Evolutionary conservation across 2,329 filamentous ascomycete species (phyloP), one percentile per base, ranked within the genome.

Genomic region (Colletotrichum eleusines): DNA sequence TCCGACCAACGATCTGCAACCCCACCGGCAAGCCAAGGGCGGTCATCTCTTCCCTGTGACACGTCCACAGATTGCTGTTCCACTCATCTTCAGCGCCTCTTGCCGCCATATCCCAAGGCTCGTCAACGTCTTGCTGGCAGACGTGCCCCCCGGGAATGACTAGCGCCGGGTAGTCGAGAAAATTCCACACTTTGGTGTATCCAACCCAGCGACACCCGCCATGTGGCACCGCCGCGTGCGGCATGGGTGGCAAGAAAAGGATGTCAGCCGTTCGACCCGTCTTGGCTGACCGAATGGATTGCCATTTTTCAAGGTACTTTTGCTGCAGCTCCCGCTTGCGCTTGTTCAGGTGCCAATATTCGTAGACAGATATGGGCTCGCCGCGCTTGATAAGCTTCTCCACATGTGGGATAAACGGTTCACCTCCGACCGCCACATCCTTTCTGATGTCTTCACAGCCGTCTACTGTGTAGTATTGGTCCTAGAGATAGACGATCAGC

Each of bases 291-390:
- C 75, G 79, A 0, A 81, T 78, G 0, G 76, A 76, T 54, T 86
- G 85, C 89, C 89, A 92, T 68, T 89, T 87, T 59, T 89, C 84
- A 1, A 90, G 81, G 66, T 89, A 70, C 1, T 40, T 50, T 14
- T 70, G 67, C 55, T 70, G 67, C 31, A 55, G 9, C 91, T 79
- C 80, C 33, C 82, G 67, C 74, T 91, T 91, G 33, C 83, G 82
- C 71, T 82, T 87, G 78, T 91, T 91, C 8, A 92, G 81, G 74
- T 91, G 89, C 90, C 89, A 92, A 78, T 92, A 92, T 5, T 89
- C 82, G 68, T 88, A 91, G 0, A 91, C 88, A 0, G 87, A 89
- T 18, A 91, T 87, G 0, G 88, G 76, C 14, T 82, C 73, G 2
- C 83, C 86, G 0, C 83, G 81, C 62, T 87, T 86, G 18, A 91